These are phyloP conservation scores for Teratosphaeria zuluensis DNA, from an alignment of 2,329 filamentous ascomycete genomes.

Conservation along the genomic window DNA sequence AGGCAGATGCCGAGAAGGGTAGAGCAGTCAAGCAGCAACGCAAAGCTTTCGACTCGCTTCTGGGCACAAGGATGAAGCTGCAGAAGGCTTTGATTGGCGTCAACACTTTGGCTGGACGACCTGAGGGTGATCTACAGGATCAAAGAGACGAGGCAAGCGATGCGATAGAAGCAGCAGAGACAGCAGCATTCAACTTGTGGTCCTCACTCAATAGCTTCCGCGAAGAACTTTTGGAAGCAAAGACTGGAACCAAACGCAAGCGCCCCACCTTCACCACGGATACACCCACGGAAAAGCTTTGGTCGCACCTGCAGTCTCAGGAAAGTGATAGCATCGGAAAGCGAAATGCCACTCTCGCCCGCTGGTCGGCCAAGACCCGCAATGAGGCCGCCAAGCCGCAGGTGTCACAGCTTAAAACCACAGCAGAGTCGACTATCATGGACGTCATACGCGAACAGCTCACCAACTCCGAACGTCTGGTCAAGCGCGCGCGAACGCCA, in stretches of 20 bases:
- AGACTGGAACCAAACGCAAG: slow-evolving; percentile 52
- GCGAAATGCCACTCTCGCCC: slow-evolving; percentile 67
- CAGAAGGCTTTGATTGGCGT: slow-evolving; percentile 81
- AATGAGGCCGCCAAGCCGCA: slow-evolving; percentile 38
- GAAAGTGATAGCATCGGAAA: slow-evolving; percentile 52
- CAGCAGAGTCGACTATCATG: slow-evolving; percentile 53
- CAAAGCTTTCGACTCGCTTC: slow-evolving; percentile 73
- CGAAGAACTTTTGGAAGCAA: slow-evolving; percentile 45
- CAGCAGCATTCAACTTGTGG: slow-evolving; percentile 75
- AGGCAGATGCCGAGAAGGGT: slow-evolving; percentile 75
- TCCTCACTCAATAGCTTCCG: slow-evolving; percentile 67
- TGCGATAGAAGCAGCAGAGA: slow-evolving; percentile 67
- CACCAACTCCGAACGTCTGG: slow-evolving; percentile 52
- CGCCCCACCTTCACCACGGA: slow-evolving; percentile 40
- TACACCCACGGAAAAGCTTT: slow-evolving; percentile 57
- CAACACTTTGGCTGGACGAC: slow-evolving; percentile 54
- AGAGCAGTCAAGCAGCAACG: slow-evolving; percentile 77
- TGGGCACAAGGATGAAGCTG: slow-evolving; percentile 83
- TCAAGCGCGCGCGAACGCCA: slow-evolving; percentile 59
- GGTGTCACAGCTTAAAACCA: neutral
- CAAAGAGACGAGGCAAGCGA: slow-evolving; percentile 25
- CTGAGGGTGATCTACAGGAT: slow-evolving; percentile 29
- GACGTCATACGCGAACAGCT: slow-evolving; percentile 61
- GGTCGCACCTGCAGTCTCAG: slow-evolving; percentile 58
- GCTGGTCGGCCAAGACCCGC: slow-evolving; percentile 78